These are phyloP conservation scores for Stephanodiscus minutulus DNA, from an alignment of 108 stramenopile genomes.

Conservation along the genomic window DNA sequence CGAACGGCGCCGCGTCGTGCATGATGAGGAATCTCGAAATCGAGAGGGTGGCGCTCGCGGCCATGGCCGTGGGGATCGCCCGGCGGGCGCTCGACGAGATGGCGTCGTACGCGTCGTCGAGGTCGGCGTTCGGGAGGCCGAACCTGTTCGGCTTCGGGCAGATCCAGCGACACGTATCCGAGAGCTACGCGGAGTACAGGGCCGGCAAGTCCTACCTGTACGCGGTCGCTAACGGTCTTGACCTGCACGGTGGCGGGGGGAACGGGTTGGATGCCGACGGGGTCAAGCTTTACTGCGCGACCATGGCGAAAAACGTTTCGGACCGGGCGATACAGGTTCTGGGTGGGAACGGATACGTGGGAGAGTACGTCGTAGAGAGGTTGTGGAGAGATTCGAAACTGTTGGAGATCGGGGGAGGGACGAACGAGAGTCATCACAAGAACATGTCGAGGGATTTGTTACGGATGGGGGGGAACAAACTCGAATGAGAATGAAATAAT, in stretches of 20 bases:
- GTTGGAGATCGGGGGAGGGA: slow-evolving; percentile 99
- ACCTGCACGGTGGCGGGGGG: slow-evolving; percentile 78
- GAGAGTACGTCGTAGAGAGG: slow-evolving; percentile 96
- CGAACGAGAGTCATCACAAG: slow-evolving; percentile 98
- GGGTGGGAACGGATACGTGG: slow-evolving; percentile 98
- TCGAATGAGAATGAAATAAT: slow-evolving; percentile 42
- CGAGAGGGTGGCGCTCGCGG: slow-evolving; percentile 94
- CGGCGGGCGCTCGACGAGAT: slow-evolving; percentile 92
- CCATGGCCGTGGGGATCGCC: slow-evolving; percentile 96
- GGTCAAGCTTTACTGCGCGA: slow-evolving; percentile 95
- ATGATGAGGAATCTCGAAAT: slow-evolving; percentile 99
- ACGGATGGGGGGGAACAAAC: slow-evolving; percentile 42
- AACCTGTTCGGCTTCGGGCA: slow-evolving; percentile 90
- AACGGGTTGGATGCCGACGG: slow-evolving; percentile 97
- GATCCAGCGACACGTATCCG: slow-evolving; percentile 92
- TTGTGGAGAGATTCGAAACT: slow-evolving; percentile 98
- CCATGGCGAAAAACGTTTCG: slow-evolving; percentile 95
- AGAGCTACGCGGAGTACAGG: slow-evolving; percentile 97
- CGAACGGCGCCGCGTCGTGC: slow-evolving; percentile 90
- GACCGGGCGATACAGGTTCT: slow-evolving; percentile 98
- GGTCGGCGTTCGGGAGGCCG: slow-evolving; percentile 91
- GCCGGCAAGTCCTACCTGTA: slow-evolving; percentile 95
- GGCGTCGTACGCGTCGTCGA: slow-evolving; percentile 86
- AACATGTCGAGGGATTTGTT: slow-evolving; percentile 91
- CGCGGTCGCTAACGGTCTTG: slow-evolving; percentile 78